Evolutionary conservation across 495 filamentous ascomycete species (phyloP).

Genomic region (Delitschia confertaspora): DNA sequence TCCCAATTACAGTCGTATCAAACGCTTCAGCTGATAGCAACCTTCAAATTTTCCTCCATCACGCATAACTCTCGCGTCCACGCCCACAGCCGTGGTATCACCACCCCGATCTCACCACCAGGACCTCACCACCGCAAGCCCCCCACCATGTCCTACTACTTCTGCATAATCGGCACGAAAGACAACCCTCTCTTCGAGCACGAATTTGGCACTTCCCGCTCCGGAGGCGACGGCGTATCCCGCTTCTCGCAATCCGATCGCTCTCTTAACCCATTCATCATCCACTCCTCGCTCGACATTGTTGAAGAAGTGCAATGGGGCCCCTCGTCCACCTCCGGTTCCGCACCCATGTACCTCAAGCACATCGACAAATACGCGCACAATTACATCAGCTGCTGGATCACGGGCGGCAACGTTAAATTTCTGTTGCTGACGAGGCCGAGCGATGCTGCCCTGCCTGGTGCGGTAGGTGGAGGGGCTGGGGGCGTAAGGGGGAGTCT

Average conservation of each 20-base stretch:
- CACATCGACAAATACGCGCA: slow-evolving; percentile 88
- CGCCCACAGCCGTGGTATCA: no score
- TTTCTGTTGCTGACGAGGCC: slow-evolving; percentile 80
- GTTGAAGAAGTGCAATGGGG: slow-evolving; percentile 94
- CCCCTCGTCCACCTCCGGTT: slow-evolving; percentile 11
- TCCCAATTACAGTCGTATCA: no score
- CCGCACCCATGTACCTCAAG: slow-evolving; percentile 71
- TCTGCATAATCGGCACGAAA: slow-evolving; percentile 84
- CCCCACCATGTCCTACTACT: slow-evolving; percentile 81
- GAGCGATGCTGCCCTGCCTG: slow-evolving; percentile 43
- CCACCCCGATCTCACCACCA: neutral
- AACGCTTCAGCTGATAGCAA: no score
- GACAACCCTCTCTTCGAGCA: slow-evolving; percentile 93
- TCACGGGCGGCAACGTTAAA: slow-evolving; percentile 71
- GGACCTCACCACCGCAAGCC: neutral
- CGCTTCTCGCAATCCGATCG: slow-evolving; percentile 78
- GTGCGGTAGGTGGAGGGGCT: slow-evolving; percentile 26
- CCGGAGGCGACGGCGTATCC: slow-evolving; percentile 82
- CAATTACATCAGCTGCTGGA: slow-evolving; percentile 82
- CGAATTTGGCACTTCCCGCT: slow-evolving; percentile 91
- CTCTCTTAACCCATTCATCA: slow-evolving; percentile 95
- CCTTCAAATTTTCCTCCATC: no score
- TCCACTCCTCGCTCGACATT: slow-evolving; percentile 84
- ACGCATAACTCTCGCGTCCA: neutral
- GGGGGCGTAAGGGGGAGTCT: slow-evolving; percentile 17